phyloP scores from a whole-genome alignment of 306 rosid species.

The Luffa aegyptiaca region DNA sequence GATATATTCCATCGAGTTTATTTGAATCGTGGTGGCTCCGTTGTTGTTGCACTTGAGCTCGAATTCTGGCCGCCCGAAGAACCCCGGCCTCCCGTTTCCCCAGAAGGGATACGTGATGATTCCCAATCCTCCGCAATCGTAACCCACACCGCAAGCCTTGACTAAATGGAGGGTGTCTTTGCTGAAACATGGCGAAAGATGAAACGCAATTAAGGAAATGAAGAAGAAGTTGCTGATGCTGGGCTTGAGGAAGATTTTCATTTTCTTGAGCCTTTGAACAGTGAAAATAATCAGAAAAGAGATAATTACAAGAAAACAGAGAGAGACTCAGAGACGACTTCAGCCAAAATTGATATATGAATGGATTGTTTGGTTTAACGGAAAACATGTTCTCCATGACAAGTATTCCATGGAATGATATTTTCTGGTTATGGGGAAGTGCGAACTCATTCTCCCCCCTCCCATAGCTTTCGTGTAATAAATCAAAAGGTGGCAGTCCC shows the following conservation, averaged over 20 bases:
- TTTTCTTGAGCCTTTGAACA: background rate
- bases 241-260: background rate
- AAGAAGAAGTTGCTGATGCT: background rate
- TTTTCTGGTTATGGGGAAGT: background rate
- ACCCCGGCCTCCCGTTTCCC: background rate
- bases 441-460: background rate
- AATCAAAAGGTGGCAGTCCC: background rate
- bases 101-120: constrained; percentile 32
- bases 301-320: background rate
- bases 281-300: background rate
- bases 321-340: too few relatives aligned
- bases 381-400: background rate
- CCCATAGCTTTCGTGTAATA: background rate
- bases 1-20: background rate
- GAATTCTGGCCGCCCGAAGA: constrained; percentile 2
- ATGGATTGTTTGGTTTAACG: too few relatives aligned
- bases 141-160: too few relatives aligned
- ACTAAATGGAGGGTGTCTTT: background rate
- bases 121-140: constrained; percentile 5
- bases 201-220: background rate
- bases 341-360: background rate
- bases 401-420: background rate
- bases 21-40: background rate
- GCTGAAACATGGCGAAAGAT: background rate
- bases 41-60: background rate